Percentiles rank a stretch among this genome's conserved stretches.
These are phyloP conservation scores for Sclerotinia nivalis DNA, from an alignment of 2,329 filamentous ascomycete species.

Conservation along the genomic window DNA sequence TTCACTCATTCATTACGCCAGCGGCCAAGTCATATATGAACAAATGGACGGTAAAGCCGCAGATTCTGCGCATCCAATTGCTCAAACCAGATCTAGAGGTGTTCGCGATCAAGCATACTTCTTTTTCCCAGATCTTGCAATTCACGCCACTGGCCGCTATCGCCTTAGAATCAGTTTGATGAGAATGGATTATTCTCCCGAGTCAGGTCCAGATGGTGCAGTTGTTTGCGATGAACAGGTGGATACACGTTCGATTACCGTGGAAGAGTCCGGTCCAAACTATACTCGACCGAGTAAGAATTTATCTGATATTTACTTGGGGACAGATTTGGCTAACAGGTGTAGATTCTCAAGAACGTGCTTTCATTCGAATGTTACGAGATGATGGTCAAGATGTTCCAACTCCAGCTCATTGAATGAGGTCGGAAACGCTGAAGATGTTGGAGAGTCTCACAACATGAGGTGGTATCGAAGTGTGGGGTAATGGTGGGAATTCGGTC, in stretches of 20 bases:
- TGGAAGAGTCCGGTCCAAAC: slow-evolving; percentile 31
- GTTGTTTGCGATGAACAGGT: slow-evolving; percentile 35
- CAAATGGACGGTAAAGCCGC: slow-evolving; percentile 35
- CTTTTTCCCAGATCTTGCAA: slow-evolving; percentile 39
- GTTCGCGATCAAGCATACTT: slow-evolving; percentile 37
- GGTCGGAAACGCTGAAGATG: slow-evolving; percentile 7
- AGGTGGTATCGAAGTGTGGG: slow-evolving; percentile 16
- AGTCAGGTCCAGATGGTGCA: slow-evolving; percentile 30
- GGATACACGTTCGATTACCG: slow-evolving; percentile 36
- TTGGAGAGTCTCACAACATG: slow-evolving; percentile 15
- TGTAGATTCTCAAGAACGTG: slow-evolving; percentile 35
- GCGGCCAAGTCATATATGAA: slow-evolving; percentile 35
- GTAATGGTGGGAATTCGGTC: not conserved
- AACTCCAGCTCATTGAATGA: slow-evolving; percentile 20
- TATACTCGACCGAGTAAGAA: slow-evolving; percentile 36
- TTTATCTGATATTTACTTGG: not conserved
- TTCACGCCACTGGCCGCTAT: slow-evolving; percentile 37
- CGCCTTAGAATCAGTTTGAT: slow-evolving; percentile 37
- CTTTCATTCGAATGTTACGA: slow-evolving; percentile 35
- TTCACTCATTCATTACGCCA: slow-evolving; percentile 35
- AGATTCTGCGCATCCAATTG: slow-evolving; percentile 39
- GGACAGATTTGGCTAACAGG: slow-evolving; percentile 26
- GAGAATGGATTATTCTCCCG: slow-evolving; percentile 37
- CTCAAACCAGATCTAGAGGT: slow-evolving; percentile 24
- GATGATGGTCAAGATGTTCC: slow-evolving; percentile 36